Percentiles rank a stretch among this genome's conserved stretches.
Evolutionary conservation across 176 grass and related monocot genomes (phyloP).

Genomic region (Cenchrus purpureus): DNA sequence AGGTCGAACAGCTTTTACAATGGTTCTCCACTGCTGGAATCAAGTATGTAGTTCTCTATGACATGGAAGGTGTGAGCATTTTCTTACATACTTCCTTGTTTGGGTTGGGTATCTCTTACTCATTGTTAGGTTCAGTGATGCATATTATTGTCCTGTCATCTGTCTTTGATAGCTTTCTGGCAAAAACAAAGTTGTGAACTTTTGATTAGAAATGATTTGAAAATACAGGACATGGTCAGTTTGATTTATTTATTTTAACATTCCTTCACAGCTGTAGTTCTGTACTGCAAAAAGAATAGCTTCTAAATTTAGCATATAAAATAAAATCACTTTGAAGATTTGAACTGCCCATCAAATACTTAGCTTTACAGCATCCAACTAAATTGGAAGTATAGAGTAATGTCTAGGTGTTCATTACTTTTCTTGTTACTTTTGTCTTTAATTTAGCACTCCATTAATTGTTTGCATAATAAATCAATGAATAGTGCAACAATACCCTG

Average conservation of each 20-base stretch:
- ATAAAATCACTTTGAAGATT: not conserved
- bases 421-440: constrained; percentile 11
- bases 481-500: constrained; percentile 7
- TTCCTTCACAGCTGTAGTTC: not conserved
- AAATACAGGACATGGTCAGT: not conserved
- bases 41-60: constrained; percentile 77
- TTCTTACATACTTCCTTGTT: not conserved
- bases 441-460: not conserved
- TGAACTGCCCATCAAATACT: not conserved
- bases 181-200: not conserved
- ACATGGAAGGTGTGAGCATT: constrained; percentile 68
- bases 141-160: not conserved
- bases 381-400: constrained; percentile 12
- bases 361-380: constrained; percentile 13
- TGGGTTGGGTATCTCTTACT: constrained; percentile 19
- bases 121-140: constrained; percentile 1
- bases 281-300: not conserved
- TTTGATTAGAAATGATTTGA: not conserved
- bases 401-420: not conserved
- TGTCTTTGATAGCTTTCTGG: not conserved
- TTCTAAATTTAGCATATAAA: not conserved
- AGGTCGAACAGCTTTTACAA: constrained; percentile 66
- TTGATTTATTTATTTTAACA: not conserved
- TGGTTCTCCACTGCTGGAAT: constrained; percentile 68
- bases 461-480: not conserved